Base-by-base conservation (phyloP, 2,329 filamentous ascomycete species). In the Cladosporium oxysporum region DNA sequence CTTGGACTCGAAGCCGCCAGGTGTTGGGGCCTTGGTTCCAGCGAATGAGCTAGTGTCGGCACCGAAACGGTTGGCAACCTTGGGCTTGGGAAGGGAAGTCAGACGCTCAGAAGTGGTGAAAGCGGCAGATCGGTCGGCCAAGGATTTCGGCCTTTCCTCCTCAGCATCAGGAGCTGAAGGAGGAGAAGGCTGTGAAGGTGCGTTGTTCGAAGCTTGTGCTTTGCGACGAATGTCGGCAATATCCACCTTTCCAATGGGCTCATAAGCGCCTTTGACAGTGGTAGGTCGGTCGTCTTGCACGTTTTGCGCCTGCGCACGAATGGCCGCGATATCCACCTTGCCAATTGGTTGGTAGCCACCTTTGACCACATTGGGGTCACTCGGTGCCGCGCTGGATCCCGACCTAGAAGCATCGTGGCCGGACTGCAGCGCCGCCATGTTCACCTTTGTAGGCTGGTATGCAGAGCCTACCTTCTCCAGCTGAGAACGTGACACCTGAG, bases 271-370 rank as follows among this genome's bases (percentile, higher is more conserved):
- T 80, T 96, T 98, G 23, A 98, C 91, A 5, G 88, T 86, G 1
- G 90, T 87, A 3, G 95, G 95, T 64, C 93, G 85, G 71, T 97
- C 91, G 74, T 97, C 92, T 55, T 85, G 76, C 77, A 83, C 73
- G 83, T 89, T 82, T 83, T 89, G 75, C 80, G 93, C 82, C 85
- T 92, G 76, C 84, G 89, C 81, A 69, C 95, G 88, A 71, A 99
- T 90, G 44, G 92, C 93, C 28, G 90, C 91, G 79, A 99, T 98
- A 75, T 99, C 93, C n/a, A 99, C 91, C 81, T 97, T 98, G 65
- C 95, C 95, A 72, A 99, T 83, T 23, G 95, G 95, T 77, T 97
- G 92, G 79, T 99, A 99, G 18, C 86, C 90, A 53, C 95, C 95
- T 74, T 82, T 91, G 61, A 98, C 88, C 23, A 97, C 86, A 75